Base-by-base conservation (phyloP, 1,284 basidiomycete species). In the Meira miltonrushii region DNA sequence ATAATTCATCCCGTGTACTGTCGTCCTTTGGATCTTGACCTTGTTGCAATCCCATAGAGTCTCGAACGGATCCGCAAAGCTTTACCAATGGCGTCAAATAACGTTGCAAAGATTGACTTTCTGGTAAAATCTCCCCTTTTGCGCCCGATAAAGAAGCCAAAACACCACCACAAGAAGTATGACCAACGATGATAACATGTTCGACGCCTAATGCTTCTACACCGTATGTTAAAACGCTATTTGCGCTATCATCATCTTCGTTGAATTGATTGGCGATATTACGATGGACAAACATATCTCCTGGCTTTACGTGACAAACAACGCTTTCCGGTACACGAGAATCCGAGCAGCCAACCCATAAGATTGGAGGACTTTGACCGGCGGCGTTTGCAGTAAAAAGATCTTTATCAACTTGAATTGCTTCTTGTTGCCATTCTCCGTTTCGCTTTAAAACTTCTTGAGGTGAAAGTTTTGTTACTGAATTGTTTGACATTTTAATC, bases 151-250 rank as follows among this genome's bases (percentile, higher is more conserved):
- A 67, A 3, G 79, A 79, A 1, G 80, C 79, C 19, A 57, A 59
- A 41, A 81, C 77, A 55, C 80, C 80, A 37, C 80, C 80, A 62
- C 80, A 81, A 39, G 70, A 72, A 0, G 77, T 79, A 71, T 80
- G 79, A 15, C 79, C 79, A 51, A 75, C 65, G 9, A 92, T 81
- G 59, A 90, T 82, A 64, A 92, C 88, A 80, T 96, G 88, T 79
- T 89, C 83, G 44, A 93, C 87, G 58, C 88, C 87, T 59, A 95
- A 82, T 67, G 84, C 81, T 65, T 85, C 83, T 41, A 96, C 82
- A 8, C 89, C 92, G 78, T 88, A 96, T 8, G 85, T 82, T 62
- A 97, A 83, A 1, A 91, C 88, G 1, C 90, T 84, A 52, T 86
- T 82, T 1, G 86, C 86, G 66, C 85, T 91, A 70, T 86, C 85